Base-by-base conservation (phyloP, 352 stramenopile species). In the Globisporangium uncinulatum region DNA sequence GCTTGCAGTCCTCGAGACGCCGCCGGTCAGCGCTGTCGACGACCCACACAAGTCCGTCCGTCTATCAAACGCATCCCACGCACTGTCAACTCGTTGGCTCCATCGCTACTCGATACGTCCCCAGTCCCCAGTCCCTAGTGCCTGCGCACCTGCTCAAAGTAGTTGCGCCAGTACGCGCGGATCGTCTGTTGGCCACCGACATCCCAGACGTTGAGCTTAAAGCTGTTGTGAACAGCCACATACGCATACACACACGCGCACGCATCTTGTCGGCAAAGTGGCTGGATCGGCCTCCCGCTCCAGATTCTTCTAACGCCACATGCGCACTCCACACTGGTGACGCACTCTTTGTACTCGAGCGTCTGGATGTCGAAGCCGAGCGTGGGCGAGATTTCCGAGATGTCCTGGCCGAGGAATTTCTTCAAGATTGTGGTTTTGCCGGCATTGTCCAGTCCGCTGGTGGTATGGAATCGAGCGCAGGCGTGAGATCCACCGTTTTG, bases 311-410 rank as follows among this genome's bases (percentile, higher is more conserved):
- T 29, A 29, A 29, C 24, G 24, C 24, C 39, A 44, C 9, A 6
- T 15, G 39, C 39, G 6, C n/a, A 13, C 37, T 2, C 8, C 43
- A 17, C 45, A 15, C 21, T 13, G 7, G 21, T 31, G 8, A 64
- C 71, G 49, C 63, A 93, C 73, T 91, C 76, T 73, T 95, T 92
- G 70, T 98, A 98, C 57, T 99, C 92, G 34, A 99, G 79, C 32
- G 96, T 99, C 69, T 99, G 96, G 72, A 99, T 99, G 63, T 99
- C 96, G 76, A 99, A 99, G 21, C 97, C 97, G 1, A 99, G 79
- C 24, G 97, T 99, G 9, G 97, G 97, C 45, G 90, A 96, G 67
- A 99, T 99, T 45, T 95, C 89, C 21, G 95, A 89, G 51, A 99
- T 98, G 46, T 98, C 86, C 51, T 99, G 87, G 24, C 94, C 96